A percentile compares a stretch with the other conserved stretches of the same genome.
These are phyloP conservation scores for Zelonia costaricensis DNA, from an alignment of 208 protist species.

Conservation along the genomic window DNA sequence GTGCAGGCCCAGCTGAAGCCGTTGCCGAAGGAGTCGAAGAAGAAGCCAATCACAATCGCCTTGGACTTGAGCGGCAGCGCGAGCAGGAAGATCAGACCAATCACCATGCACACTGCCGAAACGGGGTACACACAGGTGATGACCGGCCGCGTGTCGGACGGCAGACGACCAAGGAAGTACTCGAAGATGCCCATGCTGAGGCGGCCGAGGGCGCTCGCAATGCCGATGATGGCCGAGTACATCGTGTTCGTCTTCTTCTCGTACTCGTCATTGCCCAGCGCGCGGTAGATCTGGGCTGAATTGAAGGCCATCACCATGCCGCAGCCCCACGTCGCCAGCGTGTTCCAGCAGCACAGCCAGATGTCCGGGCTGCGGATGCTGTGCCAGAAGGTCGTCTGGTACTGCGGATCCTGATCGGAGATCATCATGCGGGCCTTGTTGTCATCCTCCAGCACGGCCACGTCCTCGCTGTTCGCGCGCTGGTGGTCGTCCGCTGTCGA, in stretches of 20 bases:
- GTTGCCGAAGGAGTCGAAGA: constrained; percentile 60
- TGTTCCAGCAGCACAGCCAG: constrained; percentile 63
- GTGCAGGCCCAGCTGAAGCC: constrained; percentile 65
- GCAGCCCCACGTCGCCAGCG: constrained; percentile 65
- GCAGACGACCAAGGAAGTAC: constrained; percentile 29
- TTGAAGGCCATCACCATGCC: constrained; percentile 69
- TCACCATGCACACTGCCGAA: constrained; percentile 31
- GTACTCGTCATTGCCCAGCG: constrained; percentile 36
- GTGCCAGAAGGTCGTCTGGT: constrained; percentile 53
- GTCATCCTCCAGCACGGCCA: constrained; percentile 21
- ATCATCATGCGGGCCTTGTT: constrained; percentile 27
- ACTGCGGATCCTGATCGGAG: constrained; percentile 54
- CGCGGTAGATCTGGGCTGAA: constrained; percentile 63
- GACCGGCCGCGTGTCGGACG: constrained; percentile 30
- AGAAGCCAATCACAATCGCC: constrained; percentile 51
- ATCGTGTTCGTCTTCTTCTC: constrained; percentile 41
- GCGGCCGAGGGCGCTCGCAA: constrained; percentile 65
- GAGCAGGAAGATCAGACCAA: constrained; percentile 48
- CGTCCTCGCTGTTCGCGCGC: constrained; percentile 2
- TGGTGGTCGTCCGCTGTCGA: background rate
- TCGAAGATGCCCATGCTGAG: constrained; percentile 56
- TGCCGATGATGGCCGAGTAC: constrained; percentile 55
- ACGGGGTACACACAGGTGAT: constrained; percentile 46
- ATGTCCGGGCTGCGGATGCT: constrained; percentile 42
- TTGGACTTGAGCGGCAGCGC: constrained; percentile 40